Conservation (phyloP, 169 alveolate species). For the Eimeria tenella region DNA sequence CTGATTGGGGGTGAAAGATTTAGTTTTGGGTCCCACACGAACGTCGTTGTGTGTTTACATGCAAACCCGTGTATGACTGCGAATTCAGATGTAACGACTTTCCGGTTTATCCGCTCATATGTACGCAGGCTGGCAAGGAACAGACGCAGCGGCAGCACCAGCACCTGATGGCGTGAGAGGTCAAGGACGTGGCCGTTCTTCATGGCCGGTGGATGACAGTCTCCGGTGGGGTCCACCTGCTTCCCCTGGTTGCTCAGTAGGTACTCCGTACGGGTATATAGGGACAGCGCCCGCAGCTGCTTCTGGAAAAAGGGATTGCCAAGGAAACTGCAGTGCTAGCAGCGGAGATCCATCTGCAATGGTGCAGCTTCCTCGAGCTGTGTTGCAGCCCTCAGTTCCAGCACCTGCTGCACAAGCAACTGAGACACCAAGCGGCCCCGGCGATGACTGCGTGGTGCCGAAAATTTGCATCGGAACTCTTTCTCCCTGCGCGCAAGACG, state of each 20-base stretch:
- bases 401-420: neutral
- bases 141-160: conserved; percentile 34
- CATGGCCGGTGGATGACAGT: conserved; percentile 51
- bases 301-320: conserved; percentile 11
- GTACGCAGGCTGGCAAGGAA: conserved; percentile 52
- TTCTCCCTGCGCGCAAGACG: conserved; percentile 4
- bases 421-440: conserved; percentile 15
- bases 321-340: neutral
- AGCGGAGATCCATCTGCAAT: neutral
- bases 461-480: neutral
- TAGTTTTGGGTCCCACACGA: too few species aligned
- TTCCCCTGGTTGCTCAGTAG: conserved; percentile 36
- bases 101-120: neutral
- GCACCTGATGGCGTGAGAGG: conserved; percentile 23
- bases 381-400: neutral
- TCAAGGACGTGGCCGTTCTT: conserved; percentile 4
- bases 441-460: conserved; percentile 38
- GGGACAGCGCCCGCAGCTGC: conserved; percentile 47
- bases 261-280: conserved; percentile 23
- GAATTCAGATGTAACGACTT: neutral
- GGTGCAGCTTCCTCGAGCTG: conserved; percentile 16
- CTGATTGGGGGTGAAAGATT: too few species aligned
- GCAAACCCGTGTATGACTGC: neutral
- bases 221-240: conserved; percentile 43
- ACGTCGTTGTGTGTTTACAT: too few species aligned